A percentile compares a stretch with the other conserved stretches of the same genome.
These are phyloP conservation scores for Mortierella sp. DNA, from an alignment of 371 early-diverging fungal genomes.

Conservation along the genomic window DNA sequence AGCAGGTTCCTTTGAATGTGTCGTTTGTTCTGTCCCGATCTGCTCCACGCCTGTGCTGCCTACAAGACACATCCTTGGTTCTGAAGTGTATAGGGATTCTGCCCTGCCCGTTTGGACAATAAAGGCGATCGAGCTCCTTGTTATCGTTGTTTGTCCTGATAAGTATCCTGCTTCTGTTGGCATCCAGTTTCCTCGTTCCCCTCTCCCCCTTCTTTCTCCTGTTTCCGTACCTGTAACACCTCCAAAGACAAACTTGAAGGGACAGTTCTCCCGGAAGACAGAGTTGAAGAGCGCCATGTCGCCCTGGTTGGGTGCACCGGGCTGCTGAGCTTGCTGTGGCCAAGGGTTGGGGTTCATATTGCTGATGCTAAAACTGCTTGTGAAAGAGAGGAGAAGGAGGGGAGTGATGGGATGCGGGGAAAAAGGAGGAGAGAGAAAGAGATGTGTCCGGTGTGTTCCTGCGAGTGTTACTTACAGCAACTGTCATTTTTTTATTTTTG, in stretches of 20 bases:
- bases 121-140: too few species aligned
- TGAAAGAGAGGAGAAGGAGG: background rate
- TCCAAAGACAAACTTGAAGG: constrained; percentile 80
- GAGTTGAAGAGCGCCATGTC: constrained; percentile 54
- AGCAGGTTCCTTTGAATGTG: too few species aligned
- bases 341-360: constrained; percentile 53
- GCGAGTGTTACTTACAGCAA: background rate
- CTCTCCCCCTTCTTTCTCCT: too few species aligned
- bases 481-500: background rate
- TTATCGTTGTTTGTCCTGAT: too few species aligned
- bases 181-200: background rate
- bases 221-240: constrained; percentile 75
- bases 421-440: background rate
- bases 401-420: background rate
- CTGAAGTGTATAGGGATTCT: too few species aligned
- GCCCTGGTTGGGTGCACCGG: constrained; percentile 49
- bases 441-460: constrained; percentile 1
- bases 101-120: too few species aligned
- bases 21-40: too few species aligned
- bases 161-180: background rate
- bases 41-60: too few species aligned
- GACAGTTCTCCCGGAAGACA: constrained; percentile 79
- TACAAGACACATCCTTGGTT: too few species aligned
- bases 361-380: background rate
- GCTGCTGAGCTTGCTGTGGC: constrained; percentile 45